Percentiles rank a stretch among this genome's conserved stretches.
Conservation (phyloP, 1,284 basidiomycete species). For the Ganoderma lingzhi region DNA sequence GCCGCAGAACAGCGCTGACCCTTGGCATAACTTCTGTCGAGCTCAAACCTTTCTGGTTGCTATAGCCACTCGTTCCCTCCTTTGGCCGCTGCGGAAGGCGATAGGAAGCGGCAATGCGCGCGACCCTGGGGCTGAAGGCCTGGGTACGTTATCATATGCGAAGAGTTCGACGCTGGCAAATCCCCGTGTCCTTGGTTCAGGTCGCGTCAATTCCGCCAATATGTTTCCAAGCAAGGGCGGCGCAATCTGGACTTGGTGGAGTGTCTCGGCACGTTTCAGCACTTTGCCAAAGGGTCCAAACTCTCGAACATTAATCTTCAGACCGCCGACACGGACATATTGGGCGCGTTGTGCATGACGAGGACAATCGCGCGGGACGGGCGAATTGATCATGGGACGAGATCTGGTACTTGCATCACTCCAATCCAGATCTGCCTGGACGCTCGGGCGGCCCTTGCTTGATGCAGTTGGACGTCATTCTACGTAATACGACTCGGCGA, state of each 20-base stretch:
- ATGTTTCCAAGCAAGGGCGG: neutral
- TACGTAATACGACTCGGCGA: neutral
- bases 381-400: slow-evolving; percentile 2
- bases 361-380: neutral
- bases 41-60: neutral
- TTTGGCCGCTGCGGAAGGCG: neutral
- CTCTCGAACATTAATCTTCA: neutral
- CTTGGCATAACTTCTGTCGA: neutral
- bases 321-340: neutral
- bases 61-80: neutral
- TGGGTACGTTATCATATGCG: neutral
- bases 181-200: neutral
- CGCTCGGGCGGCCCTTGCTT: neutral
- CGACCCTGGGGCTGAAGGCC: no score
- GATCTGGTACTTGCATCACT: neutral
- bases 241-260: neutral
- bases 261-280: neutral
- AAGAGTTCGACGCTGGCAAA: neutral
- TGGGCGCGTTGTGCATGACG: neutral
- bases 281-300: neutral
- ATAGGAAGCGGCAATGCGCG: neutral
- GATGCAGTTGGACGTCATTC: neutral
- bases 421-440: neutral
- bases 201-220: neutral
- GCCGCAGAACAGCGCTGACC: neutral